These are phyloP conservation scores for Epithele typhae DNA, from an alignment of 768 basidiomycete species.

Conservation along the genomic window DNA sequence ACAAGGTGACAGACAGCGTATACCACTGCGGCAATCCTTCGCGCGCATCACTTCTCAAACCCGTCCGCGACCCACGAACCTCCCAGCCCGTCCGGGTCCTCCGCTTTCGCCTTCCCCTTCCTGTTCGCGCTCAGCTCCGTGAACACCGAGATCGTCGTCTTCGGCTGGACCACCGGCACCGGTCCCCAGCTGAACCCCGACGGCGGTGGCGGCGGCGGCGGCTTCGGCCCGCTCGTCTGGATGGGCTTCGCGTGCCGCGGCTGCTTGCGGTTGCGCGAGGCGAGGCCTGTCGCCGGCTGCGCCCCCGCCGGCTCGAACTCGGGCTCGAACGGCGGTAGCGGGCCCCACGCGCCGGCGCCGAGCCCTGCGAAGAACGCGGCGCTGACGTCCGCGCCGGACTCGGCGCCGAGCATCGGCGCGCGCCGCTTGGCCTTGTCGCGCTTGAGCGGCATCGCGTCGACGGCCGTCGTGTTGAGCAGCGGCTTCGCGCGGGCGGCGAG, in stretches of 20 bases:
- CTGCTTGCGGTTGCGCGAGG: conserved; percentile 19
- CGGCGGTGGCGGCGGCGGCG: conserved; percentile 12
- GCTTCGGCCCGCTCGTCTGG: conserved; percentile 20
- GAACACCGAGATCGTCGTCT: conserved; percentile 16
- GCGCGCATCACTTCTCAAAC: conserved; percentile 6
- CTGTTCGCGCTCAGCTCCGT: background rate
- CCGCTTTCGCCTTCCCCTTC: background rate
- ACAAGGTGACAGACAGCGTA: too few species aligned
- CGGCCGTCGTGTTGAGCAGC: conserved; percentile 56
- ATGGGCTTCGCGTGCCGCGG: conserved; percentile 36
- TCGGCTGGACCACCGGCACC: conserved; percentile 34
- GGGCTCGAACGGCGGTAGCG: background rate
- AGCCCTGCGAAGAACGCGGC: conserved; percentile 8
- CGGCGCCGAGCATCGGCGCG: conserved; percentile 16
- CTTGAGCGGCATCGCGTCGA: conserved; percentile 20
- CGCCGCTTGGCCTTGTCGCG: conserved; percentile 25
- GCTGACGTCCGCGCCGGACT: conserved; percentile 8
- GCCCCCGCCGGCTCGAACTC: conserved; percentile 5
- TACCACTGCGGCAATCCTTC: background rate
- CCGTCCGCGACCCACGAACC: conserved; percentile 14
- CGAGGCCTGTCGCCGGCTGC: background rate
- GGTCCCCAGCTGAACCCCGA: conserved; percentile 60
- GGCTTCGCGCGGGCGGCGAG: conserved; percentile 59
- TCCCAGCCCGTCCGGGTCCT: conserved; percentile 4
- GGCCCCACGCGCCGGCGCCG: conserved; percentile 1